Conservation (phyloP, 179 eudicot species). For the Sideroxylon spinosum region DNA sequence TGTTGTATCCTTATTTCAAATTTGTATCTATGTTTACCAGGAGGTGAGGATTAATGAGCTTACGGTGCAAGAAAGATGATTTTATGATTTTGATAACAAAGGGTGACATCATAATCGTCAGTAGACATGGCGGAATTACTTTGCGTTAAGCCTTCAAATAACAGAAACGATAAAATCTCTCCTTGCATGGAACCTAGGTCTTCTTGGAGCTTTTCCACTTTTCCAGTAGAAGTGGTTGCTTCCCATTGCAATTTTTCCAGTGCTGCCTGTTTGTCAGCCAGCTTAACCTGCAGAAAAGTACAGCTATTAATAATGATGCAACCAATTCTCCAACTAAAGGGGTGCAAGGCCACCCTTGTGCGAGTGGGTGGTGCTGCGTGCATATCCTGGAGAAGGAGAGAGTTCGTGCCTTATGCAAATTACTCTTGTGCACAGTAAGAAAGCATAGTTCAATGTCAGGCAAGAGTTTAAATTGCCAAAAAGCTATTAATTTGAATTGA, state of each 20-base stretch:
- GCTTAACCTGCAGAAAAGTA: slow-evolving; percentile 52
- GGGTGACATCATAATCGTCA: slow-evolving; percentile 57
- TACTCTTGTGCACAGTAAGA: too few relatives aligned
- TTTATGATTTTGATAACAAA: slow-evolving; percentile 37
- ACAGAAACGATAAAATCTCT: slow-evolving; percentile 53
- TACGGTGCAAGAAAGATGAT: slow-evolving; percentile 42
- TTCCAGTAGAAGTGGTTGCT: slow-evolving; percentile 70
- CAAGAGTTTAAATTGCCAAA: too few relatives aligned
- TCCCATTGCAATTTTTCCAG: slow-evolving; percentile 86
- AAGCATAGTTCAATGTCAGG: too few relatives aligned
- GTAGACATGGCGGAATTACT: slow-evolving; percentile 24
- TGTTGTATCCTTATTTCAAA: too few relatives aligned
- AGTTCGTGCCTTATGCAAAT: too few relatives aligned
- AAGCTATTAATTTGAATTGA: too few relatives aligned
- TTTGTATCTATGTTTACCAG: too few relatives aligned
- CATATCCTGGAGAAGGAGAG: too few relatives aligned
- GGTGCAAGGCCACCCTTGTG: too few relatives aligned
- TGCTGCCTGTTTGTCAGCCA: slow-evolving; percentile 93
- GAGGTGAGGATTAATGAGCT: too few relatives aligned
- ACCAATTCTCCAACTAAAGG: neutral
- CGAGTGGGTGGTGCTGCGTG: too few relatives aligned
- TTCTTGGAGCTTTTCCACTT: slow-evolving; percentile 66
- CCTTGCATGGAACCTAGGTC: slow-evolving; percentile 52
- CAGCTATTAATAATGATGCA: slow-evolving; percentile 8
- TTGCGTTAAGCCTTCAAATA: slow-evolving; percentile 64